phyloP scores from a whole-genome alignment of 1,284 basidiomycete species.

The Phlebopus sp. region DNA sequence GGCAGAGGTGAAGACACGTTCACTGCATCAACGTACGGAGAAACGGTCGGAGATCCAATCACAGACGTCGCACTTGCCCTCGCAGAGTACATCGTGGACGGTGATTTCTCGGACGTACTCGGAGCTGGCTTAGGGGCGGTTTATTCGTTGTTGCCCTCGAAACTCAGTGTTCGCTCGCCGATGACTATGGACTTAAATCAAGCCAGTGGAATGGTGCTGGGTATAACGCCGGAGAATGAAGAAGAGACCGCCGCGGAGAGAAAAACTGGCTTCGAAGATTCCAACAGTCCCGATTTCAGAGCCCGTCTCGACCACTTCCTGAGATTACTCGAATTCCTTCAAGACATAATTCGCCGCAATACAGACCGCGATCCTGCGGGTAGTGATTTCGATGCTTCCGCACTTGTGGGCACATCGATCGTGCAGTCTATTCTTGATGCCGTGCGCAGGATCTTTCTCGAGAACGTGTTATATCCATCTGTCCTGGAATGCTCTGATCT shows the following conservation, averaged over 20 bases:
- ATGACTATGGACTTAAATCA: slow-evolving; percentile 38
- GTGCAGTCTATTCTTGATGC: slow-evolving; percentile 80
- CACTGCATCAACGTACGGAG: slow-evolving; percentile 29
- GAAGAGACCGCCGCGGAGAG: slow-evolving; percentile 57
- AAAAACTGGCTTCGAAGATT: slow-evolving; percentile 70
- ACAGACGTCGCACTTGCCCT: slow-evolving; percentile 82
- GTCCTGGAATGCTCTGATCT: slow-evolving; percentile 89
- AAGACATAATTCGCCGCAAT: slow-evolving; percentile 80
- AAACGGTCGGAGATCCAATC: slow-evolving; percentile 56
- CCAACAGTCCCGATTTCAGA: slow-evolving; percentile 75
- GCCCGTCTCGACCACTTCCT: slow-evolving; percentile 84
- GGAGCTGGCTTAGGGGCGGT: slow-evolving; percentile 93
- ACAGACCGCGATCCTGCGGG: slow-evolving; percentile 39
- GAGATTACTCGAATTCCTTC: slow-evolving; percentile 87
- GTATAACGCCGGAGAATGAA: slow-evolving; percentile 48
- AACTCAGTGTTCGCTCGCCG: slow-evolving; percentile 66
- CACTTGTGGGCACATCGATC: slow-evolving; percentile 72
- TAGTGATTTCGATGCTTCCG: slow-evolving; percentile 49
- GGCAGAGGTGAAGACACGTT: slow-evolving; percentile 30
- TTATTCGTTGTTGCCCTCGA: slow-evolving; percentile 88
- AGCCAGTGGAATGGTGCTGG: slow-evolving; percentile 62
- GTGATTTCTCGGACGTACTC: slow-evolving; percentile 95
- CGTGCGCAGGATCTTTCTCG: slow-evolving; percentile 83
- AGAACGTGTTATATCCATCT: slow-evolving; percentile 92
- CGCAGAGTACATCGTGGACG: slow-evolving; percentile 91